Percentiles rank a stretch among this genome's conserved stretches.
Evolutionary conservation across 192 early-diverging fungal species (phyloP).

Genomic region (Backusella parvicylindrica): DNA sequence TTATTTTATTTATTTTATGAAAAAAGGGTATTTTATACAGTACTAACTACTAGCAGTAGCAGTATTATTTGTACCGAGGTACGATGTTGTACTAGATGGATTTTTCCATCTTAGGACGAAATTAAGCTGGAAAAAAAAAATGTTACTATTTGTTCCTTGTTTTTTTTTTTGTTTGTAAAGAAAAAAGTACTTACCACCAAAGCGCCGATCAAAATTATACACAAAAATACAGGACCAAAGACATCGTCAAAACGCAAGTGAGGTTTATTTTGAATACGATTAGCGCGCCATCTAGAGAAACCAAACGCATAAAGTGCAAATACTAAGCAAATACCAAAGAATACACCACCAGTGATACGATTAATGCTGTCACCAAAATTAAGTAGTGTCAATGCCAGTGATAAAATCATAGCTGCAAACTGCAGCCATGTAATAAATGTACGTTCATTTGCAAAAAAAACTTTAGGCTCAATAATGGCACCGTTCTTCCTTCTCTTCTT

Average conservation of each 20-base stretch:
- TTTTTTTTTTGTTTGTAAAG: not conserved
- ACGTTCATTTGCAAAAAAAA: slow-evolving; percentile 93
- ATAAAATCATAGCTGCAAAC: slow-evolving; percentile 68
- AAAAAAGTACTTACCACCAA: slow-evolving; percentile 31
- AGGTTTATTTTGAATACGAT: slow-evolving; percentile 52
- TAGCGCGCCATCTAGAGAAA: slow-evolving; percentile 74
- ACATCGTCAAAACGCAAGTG: slow-evolving; percentile 65
- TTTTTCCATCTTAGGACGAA: not conserved
- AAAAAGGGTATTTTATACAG: slow-evolving; percentile 1
- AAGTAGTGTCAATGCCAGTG: slow-evolving; percentile 64
- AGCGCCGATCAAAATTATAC: slow-evolving; percentile 59
- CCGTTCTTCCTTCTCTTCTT: not conserved
- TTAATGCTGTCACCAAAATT: slow-evolving; percentile 80
- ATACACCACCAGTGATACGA: slow-evolving; percentile 60
- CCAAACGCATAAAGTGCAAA: slow-evolving; percentile 74
- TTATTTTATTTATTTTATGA: not conserved
- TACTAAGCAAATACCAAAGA: slow-evolving; percentile 62
- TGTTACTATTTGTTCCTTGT: not conserved
- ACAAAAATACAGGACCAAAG: slow-evolving; percentile 68
- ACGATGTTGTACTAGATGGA: not conserved
- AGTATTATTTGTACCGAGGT: not conserved
- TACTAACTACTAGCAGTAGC: not conserved
- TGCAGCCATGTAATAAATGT: slow-evolving; percentile 88
- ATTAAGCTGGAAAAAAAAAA: not conserved
- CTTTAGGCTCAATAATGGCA: slow-evolving; percentile 64